Evolutionary conservation across 1,284 basidiomycete genomes (phyloP).

Genomic region (Trichosporon ovoides): DNA sequence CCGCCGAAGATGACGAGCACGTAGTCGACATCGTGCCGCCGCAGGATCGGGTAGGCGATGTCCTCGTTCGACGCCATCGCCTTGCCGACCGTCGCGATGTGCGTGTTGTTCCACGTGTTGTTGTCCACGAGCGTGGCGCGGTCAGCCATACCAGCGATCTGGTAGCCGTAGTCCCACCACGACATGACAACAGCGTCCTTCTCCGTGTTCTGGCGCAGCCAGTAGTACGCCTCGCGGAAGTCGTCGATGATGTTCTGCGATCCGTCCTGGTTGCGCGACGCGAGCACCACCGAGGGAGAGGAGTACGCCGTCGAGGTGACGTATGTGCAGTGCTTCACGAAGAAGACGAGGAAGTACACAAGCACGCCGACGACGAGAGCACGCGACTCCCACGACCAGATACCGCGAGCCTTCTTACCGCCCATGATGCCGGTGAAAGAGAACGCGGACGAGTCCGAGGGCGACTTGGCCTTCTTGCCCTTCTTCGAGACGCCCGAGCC

Average conservation of each 20-base stretch:
- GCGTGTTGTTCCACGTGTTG: slow-evolving; percentile 99
- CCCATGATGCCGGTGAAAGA: slow-evolving; percentile 33
- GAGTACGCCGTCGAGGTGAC: slow-evolving; percentile 95
- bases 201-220: slow-evolving; percentile 92
- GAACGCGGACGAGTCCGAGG: slow-evolving; percentile 11
- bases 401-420: slow-evolving; percentile 53
- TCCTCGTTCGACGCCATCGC: slow-evolving; percentile 95
- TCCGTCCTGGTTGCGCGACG: slow-evolving; percentile 75
- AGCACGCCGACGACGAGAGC: slow-evolving; percentile 70
- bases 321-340: slow-evolving; percentile 95
- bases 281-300: slow-evolving; percentile 92
- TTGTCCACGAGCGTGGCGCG: slow-evolving; percentile 81
- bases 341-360: slow-evolving; percentile 73
- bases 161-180: slow-evolving; percentile 99
- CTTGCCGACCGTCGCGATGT: slow-evolving; percentile 95
- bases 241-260: slow-evolving; percentile 95
- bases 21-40: slow-evolving; percentile 97
- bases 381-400: slow-evolving; percentile 82
- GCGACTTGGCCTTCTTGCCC: slow-evolving; percentile 52
- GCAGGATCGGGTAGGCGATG: slow-evolving; percentile 90
- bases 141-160: slow-evolving; percentile 98
- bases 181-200: slow-evolving; percentile 92
- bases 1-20: slow-evolving; percentile 97
- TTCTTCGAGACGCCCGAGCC: slow-evolving; percentile 62
- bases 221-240: slow-evolving; percentile 99